These are phyloP conservation scores for Filobasidium wieringae DNA, from an alignment of 768 basidiomycete genomes.

Conservation along the genomic window DNA sequence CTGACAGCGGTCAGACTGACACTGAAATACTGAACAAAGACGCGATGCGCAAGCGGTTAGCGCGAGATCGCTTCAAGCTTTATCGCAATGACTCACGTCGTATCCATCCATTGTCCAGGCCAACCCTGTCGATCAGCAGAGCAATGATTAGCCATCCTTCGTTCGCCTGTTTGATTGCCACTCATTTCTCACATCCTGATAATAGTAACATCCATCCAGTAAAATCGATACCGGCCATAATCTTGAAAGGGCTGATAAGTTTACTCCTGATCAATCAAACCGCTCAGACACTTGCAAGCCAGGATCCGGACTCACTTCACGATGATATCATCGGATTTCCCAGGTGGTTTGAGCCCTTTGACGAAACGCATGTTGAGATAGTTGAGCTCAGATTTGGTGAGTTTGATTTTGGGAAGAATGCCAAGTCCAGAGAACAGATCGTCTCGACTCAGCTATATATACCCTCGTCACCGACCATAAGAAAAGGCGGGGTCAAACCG, in stretches of 20 bases:
- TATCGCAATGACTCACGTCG: slow-evolving; percentile 40
- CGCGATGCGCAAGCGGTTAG: not conserved
- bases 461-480: no score
- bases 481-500: no score
- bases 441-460: no score
- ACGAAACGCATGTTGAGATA: not conserved
- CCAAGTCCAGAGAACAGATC: no score
- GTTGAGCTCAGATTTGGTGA: no score
- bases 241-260: slow-evolving; percentile 13
- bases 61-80: not conserved
- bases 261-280: no score
- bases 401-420: no score
- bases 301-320: not conserved
- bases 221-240: slow-evolving; percentile 6
- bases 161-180: not conserved
- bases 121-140: no score
- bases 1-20: slow-evolving; percentile 41
- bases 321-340: not conserved
- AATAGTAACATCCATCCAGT: slow-evolving; percentile 4
- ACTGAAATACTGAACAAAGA: slow-evolving; percentile 49
- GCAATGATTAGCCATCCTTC: not conserved
- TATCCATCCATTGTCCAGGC: slow-evolving; percentile 80
- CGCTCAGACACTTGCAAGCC: no score
- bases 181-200: not conserved
- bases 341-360: not conserved